A percentile compares a stretch with the other conserved stretches of the same genome.
Conservation (phyloP, 352 stramenopile genomes). For the Plasmopara viticola region DNA sequence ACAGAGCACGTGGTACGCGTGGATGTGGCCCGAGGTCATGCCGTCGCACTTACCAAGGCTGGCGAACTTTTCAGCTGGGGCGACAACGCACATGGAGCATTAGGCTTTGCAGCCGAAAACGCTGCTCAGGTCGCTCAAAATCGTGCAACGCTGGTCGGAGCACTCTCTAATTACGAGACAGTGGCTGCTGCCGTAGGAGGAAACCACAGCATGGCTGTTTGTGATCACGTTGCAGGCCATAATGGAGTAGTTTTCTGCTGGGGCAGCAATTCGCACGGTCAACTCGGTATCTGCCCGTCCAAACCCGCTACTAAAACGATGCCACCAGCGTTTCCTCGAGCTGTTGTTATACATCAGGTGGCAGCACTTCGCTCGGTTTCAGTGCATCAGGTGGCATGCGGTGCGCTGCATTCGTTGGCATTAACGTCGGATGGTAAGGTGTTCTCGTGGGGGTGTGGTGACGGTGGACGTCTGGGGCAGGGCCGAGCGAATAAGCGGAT, state of each 20-base stretch:
- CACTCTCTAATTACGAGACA: slow-evolving; percentile 53
- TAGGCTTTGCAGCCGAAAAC: slow-evolving; percentile 44
- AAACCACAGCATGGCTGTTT: slow-evolving; percentile 61
- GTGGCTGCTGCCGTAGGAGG: slow-evolving; percentile 50
- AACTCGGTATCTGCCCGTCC: slow-evolving; percentile 38
- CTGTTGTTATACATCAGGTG: slow-evolving; percentile 54
- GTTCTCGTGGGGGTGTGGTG: slow-evolving; percentile 92
- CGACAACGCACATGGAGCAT: slow-evolving; percentile 87
- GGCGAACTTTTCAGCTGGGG: slow-evolving; percentile 94
- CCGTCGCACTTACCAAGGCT: slow-evolving; percentile 66
- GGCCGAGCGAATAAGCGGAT: slow-evolving; percentile 13
- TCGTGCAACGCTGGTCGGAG: slow-evolving; percentile 40
- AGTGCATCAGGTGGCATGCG: slow-evolving; percentile 81
- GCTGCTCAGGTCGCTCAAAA: slow-evolving; percentile 46
- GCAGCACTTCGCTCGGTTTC: slow-evolving; percentile 37
- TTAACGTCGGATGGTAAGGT: slow-evolving; percentile 81
- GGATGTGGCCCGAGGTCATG: slow-evolving; percentile 44
- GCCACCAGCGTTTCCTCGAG: slow-evolving; percentile 37
- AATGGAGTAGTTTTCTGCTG: slow-evolving; percentile 65
- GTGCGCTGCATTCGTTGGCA: slow-evolving; percentile 88
- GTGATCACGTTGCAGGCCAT: slow-evolving; percentile 55
- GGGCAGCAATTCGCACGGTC: slow-evolving; percentile 68
- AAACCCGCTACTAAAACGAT: slow-evolving; percentile 6
- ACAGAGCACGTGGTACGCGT: slow-evolving; percentile 52
- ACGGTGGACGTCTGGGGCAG: slow-evolving; percentile 69